A percentile compares a stretch with the other conserved stretches of the same genome.
Evolutionary conservation across 2,329 filamentous ascomycete genomes (phyloP).

Genomic region (Emydomyces testavorans): DNA sequence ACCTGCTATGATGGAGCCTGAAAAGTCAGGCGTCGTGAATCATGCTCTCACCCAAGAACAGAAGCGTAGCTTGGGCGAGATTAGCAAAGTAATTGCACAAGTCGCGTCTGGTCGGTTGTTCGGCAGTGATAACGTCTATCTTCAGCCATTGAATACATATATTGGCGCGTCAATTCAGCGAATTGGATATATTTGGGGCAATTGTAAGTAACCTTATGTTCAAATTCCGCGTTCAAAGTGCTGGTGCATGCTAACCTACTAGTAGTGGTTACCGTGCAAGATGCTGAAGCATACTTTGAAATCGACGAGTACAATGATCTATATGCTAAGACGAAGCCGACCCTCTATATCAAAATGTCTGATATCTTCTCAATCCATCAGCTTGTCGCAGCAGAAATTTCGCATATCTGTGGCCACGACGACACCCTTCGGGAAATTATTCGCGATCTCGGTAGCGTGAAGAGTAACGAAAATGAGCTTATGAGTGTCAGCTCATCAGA

Average conservation of each 20-base stretch:
- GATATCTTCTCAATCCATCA: conserved; percentile 96
- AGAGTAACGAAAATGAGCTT: conserved; percentile 92
- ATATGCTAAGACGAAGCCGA: conserved; percentile 91
- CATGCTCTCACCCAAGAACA: conserved; percentile 79
- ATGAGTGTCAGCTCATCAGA: conserved; percentile 74
- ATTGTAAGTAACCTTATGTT: no score
- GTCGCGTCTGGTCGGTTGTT: conserved; percentile 81
- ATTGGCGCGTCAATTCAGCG: conserved; percentile 74
- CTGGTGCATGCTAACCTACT: conserved; percentile 31
- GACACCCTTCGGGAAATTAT: conserved; percentile 85
- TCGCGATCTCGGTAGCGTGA: conserved; percentile 86
- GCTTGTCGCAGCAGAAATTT: conserved; percentile 67
- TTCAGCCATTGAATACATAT: conserved; percentile 90
- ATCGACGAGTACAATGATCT: conserved; percentile 99
- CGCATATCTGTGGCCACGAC: conserved; percentile 64
- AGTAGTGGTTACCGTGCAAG: conserved; percentile 65
- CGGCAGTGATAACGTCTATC: conserved; percentile 85
- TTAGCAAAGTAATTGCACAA: conserved; percentile 83
- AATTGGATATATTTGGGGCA: conserved; percentile 60
- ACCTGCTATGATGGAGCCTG: conserved; percentile 75
- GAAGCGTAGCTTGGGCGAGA: conserved; percentile 81
- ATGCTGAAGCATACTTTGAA: conserved; percentile 85
- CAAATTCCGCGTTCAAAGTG: no score
- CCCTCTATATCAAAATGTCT: conserved; percentile 97
- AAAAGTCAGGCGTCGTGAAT: conserved; percentile 87